Conservation (phyloP, 495 filamentous ascomycete species). For the Entonaema liquescens region DNA sequence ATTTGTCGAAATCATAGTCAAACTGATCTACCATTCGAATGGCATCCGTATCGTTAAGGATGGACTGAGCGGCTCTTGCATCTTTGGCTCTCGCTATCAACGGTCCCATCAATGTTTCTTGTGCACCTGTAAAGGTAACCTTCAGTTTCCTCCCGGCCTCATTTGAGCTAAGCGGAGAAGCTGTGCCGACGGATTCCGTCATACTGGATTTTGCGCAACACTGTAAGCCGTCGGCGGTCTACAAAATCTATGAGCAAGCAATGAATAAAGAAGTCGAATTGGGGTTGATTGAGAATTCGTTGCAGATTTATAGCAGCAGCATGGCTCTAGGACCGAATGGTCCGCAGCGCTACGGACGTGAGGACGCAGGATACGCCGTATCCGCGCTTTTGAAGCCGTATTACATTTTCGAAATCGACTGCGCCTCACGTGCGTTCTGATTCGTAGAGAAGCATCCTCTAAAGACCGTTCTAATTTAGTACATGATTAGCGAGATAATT, state of each 20-base stretch:
- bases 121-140: constrained; percentile 23
- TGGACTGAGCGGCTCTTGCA: constrained; percentile 18
- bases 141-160: constrained; percentile 15
- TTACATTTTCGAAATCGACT: neutral
- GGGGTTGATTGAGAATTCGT: too few species aligned
- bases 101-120: constrained; percentile 31
- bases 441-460: neutral
- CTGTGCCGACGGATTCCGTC: neutral
- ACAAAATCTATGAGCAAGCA: too few species aligned
- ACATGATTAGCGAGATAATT: neutral
- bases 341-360: neutral
- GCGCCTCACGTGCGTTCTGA: neutral
- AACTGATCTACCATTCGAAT: constrained; percentile 27
- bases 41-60: constrained; percentile 36
- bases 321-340: neutral
- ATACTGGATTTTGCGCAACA: neutral
- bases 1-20: constrained; percentile 29
- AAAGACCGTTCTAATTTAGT: neutral
- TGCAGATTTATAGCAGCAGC: neutral
- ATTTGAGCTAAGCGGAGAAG: neutral
- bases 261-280: too few species aligned
- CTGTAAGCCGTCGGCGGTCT: neutral
- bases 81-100: constrained; percentile 30
- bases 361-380: constrained; percentile 21
- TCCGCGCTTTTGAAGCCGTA: constrained; percentile 5